These are phyloP conservation scores for Penicillium desertorum DNA, from an alignment of 495 filamentous ascomycete genomes.

Conservation along the genomic window DNA sequence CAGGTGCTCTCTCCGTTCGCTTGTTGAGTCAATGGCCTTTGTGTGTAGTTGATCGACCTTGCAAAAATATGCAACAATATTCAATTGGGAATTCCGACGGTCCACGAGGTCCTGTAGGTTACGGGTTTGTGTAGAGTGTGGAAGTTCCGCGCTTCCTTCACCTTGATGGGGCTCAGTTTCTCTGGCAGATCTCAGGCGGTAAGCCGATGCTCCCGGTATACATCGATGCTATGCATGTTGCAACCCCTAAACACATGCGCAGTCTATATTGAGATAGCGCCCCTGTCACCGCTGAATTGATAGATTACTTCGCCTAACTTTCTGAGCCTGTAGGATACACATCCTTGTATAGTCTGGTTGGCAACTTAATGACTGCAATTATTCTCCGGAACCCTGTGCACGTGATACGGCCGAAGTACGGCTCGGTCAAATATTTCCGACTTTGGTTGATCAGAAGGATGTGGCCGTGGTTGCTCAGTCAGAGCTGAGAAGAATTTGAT, in stretches of 20 bases:
- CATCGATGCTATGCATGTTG: background rate
- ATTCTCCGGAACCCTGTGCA: conserved; percentile 9
- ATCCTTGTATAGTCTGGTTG: no score
- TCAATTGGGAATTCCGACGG: background rate
- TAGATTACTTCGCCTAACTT: background rate
- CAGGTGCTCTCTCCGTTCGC: background rate
- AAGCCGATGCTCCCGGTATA: background rate
- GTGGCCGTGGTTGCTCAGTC: background rate
- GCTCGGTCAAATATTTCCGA: conserved; percentile 3
- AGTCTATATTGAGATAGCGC: background rate
- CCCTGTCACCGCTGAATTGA: background rate
- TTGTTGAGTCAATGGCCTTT: background rate
- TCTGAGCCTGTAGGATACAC: background rate
- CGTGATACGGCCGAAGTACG: conserved; percentile 16
- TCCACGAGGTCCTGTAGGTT: background rate
- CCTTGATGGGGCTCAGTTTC: background rate
- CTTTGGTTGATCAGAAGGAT: background rate
- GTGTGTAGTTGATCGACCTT: background rate
- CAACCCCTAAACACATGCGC: background rate
- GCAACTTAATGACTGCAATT: background rate
- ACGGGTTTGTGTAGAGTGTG: background rate
- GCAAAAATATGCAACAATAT: background rate
- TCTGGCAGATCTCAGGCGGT: conserved; percentile 7
- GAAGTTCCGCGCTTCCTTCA: background rate
- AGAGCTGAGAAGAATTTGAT: background rate